Conservation (phyloP, 1,139 yeast genomes). For the Pichia sp. region DNA sequence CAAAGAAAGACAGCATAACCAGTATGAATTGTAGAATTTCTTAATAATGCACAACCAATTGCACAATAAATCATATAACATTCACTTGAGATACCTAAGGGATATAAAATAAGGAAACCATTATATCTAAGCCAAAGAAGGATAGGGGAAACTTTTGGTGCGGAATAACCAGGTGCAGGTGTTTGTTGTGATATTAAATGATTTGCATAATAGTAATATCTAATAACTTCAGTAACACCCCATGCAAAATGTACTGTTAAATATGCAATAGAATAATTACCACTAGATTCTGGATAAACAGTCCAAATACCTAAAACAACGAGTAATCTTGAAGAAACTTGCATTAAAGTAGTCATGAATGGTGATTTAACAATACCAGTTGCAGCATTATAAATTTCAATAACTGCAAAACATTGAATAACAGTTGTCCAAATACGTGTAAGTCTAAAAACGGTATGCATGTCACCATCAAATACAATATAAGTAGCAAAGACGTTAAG, state of each 20-base stretch:
- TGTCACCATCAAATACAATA: slow-evolving; percentile 47
- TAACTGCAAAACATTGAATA: slow-evolving; percentile 77
- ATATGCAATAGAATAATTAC: slow-evolving; percentile 52
- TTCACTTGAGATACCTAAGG: slow-evolving; percentile 87
- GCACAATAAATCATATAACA: slow-evolving; percentile 55
- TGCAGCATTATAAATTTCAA: slow-evolving; percentile 75
- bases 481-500: slow-evolving; percentile 41
- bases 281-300: slow-evolving; percentile 63
- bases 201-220: slow-evolving; percentile 80
- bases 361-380: slow-evolving; percentile 83
- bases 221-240: slow-evolving; percentile 83
- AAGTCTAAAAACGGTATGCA: slow-evolving; percentile 45
- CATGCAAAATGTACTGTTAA: slow-evolving; percentile 72
- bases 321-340: slow-evolving; percentile 77
- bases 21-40: slow-evolving; percentile 39
- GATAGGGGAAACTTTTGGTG: slow-evolving; percentile 46
- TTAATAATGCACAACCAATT: slow-evolving; percentile 39
- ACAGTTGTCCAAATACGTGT: slow-evolving; percentile 55
- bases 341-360: slow-evolving; percentile 72
- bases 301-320: slow-evolving; percentile 81
- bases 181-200: slow-evolving; percentile 37
- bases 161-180: neutral
- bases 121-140: slow-evolving; percentile 77
- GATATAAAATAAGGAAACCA: slow-evolving; percentile 76
- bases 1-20: slow-evolving; percentile 13